Evolutionary conservation across 306 rosid genomes (phyloP).

Genomic region (Coriaria nepalensis): DNA sequence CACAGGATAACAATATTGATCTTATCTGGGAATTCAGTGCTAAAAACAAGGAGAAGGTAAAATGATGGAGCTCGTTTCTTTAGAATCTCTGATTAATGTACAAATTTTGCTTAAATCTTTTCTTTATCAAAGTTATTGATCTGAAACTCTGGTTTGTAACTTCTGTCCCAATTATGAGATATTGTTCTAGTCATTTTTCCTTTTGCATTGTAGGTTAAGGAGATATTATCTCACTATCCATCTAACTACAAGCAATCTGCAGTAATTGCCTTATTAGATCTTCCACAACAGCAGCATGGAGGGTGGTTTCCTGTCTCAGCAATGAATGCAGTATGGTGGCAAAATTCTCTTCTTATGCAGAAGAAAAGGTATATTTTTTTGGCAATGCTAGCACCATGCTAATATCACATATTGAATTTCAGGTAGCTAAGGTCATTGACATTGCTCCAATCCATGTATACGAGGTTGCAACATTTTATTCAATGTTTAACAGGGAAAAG

Average conservation of each 20-base stretch:
- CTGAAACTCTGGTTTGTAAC: neutral
- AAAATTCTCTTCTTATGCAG: neutral
- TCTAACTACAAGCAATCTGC: slow-evolving; percentile 98
- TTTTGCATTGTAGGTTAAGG: slow-evolving; percentile 45
- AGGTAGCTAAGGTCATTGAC: slow-evolving; percentile 86
- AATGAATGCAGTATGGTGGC: slow-evolving; percentile 81
- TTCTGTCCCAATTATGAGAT: neutral
- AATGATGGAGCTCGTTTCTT: neutral
- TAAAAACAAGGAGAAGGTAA: slow-evolving; percentile 57
- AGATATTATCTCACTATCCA: slow-evolving; percentile 89
- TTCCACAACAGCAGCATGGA: slow-evolving; percentile 98
- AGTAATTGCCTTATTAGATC: slow-evolving; percentile 88
- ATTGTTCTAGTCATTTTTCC: slow-evolving; percentile 8
- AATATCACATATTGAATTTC: slow-evolving; percentile 11
- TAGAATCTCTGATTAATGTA: slow-evolving; percentile 1
- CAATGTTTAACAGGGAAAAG: slow-evolving; percentile 92
- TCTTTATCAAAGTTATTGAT: neutral
- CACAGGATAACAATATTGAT: slow-evolving; percentile 74
- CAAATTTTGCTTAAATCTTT: neutral
- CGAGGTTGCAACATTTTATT: slow-evolving; percentile 96
- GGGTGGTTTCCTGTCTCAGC: slow-evolving; percentile 99
- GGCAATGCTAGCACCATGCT: slow-evolving; percentile 8
- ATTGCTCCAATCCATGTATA: slow-evolving; percentile 91
- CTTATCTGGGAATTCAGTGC: slow-evolving; percentile 64
- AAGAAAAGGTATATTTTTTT: neutral